Evolutionary conservation across 768 basidiomycete species (phyloP), one percentile per base, ranked within the genome.

Genomic region (Russula lepida): DNA sequence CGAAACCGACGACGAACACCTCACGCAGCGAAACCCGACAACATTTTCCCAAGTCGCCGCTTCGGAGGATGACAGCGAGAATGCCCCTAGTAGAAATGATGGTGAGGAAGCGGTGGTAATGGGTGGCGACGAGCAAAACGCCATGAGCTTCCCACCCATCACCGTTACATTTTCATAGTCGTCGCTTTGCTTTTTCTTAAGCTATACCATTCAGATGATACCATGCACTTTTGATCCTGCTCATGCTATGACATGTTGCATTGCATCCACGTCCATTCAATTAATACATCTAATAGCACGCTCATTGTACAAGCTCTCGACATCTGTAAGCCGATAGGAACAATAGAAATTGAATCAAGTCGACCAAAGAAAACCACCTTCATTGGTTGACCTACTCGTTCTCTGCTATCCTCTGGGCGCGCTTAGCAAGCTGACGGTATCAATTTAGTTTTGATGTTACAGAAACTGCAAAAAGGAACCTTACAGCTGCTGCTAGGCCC

Each of bases 401-500:
- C 52, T 63, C 63, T 17, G 58, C 54, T 21, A 60, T 54, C 17
- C 50, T 78, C 70, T 92, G 89, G 1, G 89, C 89, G 27, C 90
- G 84, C 71, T 78, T 89, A 23, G 89, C 89, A 58, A 92, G 72
- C 89, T 92, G 48, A n/a, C 50, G 39, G 48, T 58, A 58, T 23
- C 32, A 25, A 9, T 21, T 63, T 25, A 64, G 59, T 46, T 56
- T 28, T 25, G 27, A 59, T 56, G 17, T n/a, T 27, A 47, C 47
- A 50, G 54, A 65, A 32, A 62, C 46, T 43, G 13, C 44, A 28
- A 50, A 57, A 33, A 17, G 5, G 58, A 60, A 53, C 79, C 88
- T 77, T 67, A 94, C 89, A 52, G 82, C 86, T 64, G 92, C 90
- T 60, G 92, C 89, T 64, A 94, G 74, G 74, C 92, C 92, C 74